Percentiles rank a stretch among this genome's conserved stretches.
Evolutionary conservation across 2,329 filamentous ascomycete genomes (phyloP).

Genomic region (Ophiostoma tasmaniense): DNA sequence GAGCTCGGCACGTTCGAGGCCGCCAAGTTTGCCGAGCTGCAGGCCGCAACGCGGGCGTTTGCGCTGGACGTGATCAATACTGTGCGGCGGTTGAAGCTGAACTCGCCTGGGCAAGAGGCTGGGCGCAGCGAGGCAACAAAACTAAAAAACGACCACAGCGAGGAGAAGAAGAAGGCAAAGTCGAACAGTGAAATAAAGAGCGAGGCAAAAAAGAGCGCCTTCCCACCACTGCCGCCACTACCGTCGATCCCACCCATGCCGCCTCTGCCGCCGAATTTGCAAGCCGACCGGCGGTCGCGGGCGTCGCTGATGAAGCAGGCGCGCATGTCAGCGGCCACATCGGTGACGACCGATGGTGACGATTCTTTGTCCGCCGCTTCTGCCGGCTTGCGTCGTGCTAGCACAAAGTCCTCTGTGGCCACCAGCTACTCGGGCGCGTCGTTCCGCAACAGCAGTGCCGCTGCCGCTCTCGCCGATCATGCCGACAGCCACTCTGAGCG

Average conservation of each 20-base stretch:
- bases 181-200: not conserved
- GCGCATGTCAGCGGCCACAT: not conserved
- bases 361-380: not conserved
- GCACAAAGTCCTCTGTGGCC: slow-evolving; percentile 16
- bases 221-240: slow-evolving; percentile 13
- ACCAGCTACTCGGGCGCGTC: slow-evolving; percentile 13
- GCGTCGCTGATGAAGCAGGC: slow-evolving; percentile 13
- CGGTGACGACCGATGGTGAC: slow-evolving; percentile 8
- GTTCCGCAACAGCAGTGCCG: not conserved
- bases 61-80: slow-evolving; percentile 34
- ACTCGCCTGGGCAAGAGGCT: too few species aligned
- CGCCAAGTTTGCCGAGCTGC: slow-evolving; percentile 31
- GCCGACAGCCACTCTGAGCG: slow-evolving; percentile 7
- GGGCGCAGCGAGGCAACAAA: too few species aligned
- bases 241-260: slow-evolving; percentile 7
- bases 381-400: slow-evolving; percentile 11
- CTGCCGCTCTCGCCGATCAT: not conserved
- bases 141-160: not conserved
- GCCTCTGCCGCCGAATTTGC: not conserved
- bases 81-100: slow-evolving; percentile 29
- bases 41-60: slow-evolving; percentile 33
- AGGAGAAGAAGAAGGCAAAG: too few species aligned
- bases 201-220: slow-evolving; percentile 3
- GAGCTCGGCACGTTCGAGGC: slow-evolving; percentile 31
- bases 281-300: slow-evolving; percentile 13